phyloP scores from a whole-genome alignment of 1,139 yeast species.

The Chernovozyma aurita region DNA sequence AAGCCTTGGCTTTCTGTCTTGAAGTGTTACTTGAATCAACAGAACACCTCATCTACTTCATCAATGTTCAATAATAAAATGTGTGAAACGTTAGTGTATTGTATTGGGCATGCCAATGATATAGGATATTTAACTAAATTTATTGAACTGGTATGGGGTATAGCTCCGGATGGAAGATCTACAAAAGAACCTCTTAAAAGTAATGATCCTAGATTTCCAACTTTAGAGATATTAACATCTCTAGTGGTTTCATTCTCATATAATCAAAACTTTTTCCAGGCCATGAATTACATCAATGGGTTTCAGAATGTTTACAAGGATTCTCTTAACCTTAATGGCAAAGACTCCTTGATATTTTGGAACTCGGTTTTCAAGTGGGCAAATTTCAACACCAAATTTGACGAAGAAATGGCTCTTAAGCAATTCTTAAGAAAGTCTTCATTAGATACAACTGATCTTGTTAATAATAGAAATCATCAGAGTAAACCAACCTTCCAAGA shows the following conservation, averaged over 20 bases:
- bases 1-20: constrained; percentile 19
- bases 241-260: constrained; percentile 29
- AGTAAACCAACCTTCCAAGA: too few relatives aligned
- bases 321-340: constrained; percentile 17
- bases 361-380: constrained; percentile 35
- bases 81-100: constrained; percentile 24
- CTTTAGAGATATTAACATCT: constrained; percentile 21
- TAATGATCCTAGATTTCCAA: constrained; percentile 25
- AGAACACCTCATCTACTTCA: constrained; percentile 7
- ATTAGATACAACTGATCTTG: constrained; percentile 7
- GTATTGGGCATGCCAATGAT: constrained; percentile 30
- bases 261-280: constrained; percentile 26
- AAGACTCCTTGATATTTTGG: constrained; percentile 28
- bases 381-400: constrained; percentile 25
- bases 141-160: constrained; percentile 31
- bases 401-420: constrained; percentile 23
- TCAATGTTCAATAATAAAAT: constrained; percentile 19
- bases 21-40: constrained; percentile 16
- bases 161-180: constrained; percentile 19
- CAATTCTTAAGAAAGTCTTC: constrained; percentile 21
- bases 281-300: constrained; percentile 31
- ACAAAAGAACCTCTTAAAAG: constrained; percentile 5
- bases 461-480: constrained; percentile 4
- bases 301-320: constrained; percentile 27
- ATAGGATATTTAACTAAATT: constrained; percentile 21